Conservation (phyloP, 192 early-diverging fungal species). For the Coemansia sp. region DNA sequence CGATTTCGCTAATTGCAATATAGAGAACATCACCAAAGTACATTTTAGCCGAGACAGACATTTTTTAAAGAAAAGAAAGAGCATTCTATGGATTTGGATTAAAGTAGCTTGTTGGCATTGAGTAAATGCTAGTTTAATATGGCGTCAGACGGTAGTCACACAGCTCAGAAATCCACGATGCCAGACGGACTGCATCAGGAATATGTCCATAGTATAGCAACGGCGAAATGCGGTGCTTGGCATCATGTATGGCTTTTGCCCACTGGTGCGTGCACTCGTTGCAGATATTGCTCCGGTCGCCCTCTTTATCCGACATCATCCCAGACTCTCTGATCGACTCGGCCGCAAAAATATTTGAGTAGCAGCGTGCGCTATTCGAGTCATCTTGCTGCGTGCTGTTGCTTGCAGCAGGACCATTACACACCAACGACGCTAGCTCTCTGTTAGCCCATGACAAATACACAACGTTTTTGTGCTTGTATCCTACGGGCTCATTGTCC, state of each 20-base stretch:
- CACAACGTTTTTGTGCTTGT: constrained; percentile 43
- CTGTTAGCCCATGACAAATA: constrained; percentile 46
- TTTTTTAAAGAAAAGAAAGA: not conserved
- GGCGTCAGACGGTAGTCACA: constrained; percentile 39
- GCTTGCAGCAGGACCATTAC: constrained; percentile 18
- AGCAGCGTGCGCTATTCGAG: constrained; percentile 25
- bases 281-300: constrained; percentile 21
- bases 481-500: constrained; percentile 25
- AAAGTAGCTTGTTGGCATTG: constrained; percentile 3
- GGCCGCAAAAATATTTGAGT: constrained; percentile 31
- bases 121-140: constrained; percentile 13
- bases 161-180: constrained; percentile 47
- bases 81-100: not conserved
- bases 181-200: constrained; percentile 35
- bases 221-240: constrained; percentile 34
- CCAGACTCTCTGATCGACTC: constrained; percentile 30
- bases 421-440: constrained; percentile 25
- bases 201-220: constrained; percentile 52
- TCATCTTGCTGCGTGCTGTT: constrained; percentile 1
- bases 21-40: constrained; percentile 24
- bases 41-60: constrained; percentile 6
- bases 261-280: constrained; percentile 40
- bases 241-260: constrained; percentile 20
- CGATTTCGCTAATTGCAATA: constrained; percentile 35
- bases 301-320: not conserved